Conservation (phyloP, 306 rosid species). For the Adenanthera pavonina region DNA sequence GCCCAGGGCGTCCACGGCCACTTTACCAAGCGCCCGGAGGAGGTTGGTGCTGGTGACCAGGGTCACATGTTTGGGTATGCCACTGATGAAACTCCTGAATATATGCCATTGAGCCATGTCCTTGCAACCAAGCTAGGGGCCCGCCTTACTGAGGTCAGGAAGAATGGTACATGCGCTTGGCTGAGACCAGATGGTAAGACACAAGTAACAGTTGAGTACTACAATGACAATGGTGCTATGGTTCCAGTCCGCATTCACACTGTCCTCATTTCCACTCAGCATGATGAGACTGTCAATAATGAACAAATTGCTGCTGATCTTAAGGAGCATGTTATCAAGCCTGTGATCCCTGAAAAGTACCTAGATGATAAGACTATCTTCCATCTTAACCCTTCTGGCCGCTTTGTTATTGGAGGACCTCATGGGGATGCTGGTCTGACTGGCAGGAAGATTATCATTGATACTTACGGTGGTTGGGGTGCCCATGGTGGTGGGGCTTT, state of each 20-base stretch:
- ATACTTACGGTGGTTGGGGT: constrained; percentile 42
- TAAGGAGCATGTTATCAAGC: constrained; percentile 37
- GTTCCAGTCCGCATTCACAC: constrained; percentile 37
- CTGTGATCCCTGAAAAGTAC: constrained; percentile 37
- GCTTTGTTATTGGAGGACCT: constrained; percentile 39
- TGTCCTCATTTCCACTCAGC: constrained; percentile 39
- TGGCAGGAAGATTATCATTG: constrained; percentile 37
- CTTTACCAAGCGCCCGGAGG: constrained; percentile 48
- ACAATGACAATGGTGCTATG: constrained; percentile 32
- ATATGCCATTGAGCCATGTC: constrained; percentile 39
- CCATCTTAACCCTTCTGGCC: constrained; percentile 37
- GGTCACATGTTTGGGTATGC: constrained; percentile 47
- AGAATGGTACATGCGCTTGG: constrained; percentile 42
- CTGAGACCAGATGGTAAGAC: constrained; percentile 44
- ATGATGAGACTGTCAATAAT: constrained; percentile 37
- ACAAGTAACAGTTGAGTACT: constrained; percentile 39
- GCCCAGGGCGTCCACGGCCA: constrained; percentile 49
- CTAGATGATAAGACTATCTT: constrained; percentile 31
- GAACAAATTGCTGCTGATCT: constrained; percentile 37
- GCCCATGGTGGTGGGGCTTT: constrained; percentile 39
- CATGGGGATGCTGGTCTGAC: constrained; percentile 42
- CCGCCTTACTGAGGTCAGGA: constrained; percentile 40
- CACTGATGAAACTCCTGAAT: constrained; percentile 38
- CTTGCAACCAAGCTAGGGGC: constrained; percentile 39
- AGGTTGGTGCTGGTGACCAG: constrained; percentile 51